These are phyloP conservation scores for Cystofilobasidium bisporidii DNA, from an alignment of 768 basidiomycete genomes.

Conservation along the genomic window DNA sequence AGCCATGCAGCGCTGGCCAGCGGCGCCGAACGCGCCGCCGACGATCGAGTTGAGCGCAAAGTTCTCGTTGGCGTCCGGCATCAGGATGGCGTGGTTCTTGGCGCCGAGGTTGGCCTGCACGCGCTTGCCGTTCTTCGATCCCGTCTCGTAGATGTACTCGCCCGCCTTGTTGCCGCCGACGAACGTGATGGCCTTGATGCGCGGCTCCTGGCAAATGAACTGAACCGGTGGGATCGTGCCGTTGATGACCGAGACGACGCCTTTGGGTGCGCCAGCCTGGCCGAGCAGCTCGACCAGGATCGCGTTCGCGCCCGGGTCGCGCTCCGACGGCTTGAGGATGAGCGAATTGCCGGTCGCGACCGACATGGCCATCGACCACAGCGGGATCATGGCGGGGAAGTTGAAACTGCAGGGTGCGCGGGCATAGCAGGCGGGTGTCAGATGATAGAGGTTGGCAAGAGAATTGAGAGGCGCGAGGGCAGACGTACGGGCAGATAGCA, in stretches of 20 bases:
- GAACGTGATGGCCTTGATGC: slow-evolving; percentile 89
- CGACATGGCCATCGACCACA: slow-evolving; percentile 46
- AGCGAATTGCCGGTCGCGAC: slow-evolving; percentile 85
- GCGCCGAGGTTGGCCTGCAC: slow-evolving; percentile 73
- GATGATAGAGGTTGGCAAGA: background rate
- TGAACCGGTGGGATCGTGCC: slow-evolving; percentile 85
- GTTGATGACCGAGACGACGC: slow-evolving; percentile 86
- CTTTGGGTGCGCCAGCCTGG: slow-evolving; percentile 52
- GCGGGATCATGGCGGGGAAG: slow-evolving; percentile 58
- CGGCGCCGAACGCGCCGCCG: slow-evolving; percentile 92
- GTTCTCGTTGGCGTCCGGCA: slow-evolving; percentile 67
- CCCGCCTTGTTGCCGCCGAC: slow-evolving; percentile 91
- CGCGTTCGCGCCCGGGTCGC: slow-evolving; percentile 94
- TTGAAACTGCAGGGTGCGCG: slow-evolving; percentile 9
- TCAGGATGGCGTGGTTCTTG: slow-evolving; percentile 50
- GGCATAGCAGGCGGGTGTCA: background rate
- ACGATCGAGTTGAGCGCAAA: slow-evolving; percentile 80
- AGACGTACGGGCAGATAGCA: slow-evolving; percentile 50
- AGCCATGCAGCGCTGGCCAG: slow-evolving; percentile 96
- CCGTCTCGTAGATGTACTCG: slow-evolving; percentile 78
- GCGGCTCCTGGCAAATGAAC: slow-evolving; percentile 75
- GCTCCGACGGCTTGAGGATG: slow-evolving; percentile 88
- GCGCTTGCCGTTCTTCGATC: slow-evolving; percentile 39
- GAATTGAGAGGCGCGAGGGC: background rate
- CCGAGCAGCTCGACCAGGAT: slow-evolving; percentile 93